Evolutionary conservation across 2,329 filamentous ascomycete genomes (phyloP), one percentile per base, ranked within the genome.

Genomic region (Lomentospora prolificans): DNA sequence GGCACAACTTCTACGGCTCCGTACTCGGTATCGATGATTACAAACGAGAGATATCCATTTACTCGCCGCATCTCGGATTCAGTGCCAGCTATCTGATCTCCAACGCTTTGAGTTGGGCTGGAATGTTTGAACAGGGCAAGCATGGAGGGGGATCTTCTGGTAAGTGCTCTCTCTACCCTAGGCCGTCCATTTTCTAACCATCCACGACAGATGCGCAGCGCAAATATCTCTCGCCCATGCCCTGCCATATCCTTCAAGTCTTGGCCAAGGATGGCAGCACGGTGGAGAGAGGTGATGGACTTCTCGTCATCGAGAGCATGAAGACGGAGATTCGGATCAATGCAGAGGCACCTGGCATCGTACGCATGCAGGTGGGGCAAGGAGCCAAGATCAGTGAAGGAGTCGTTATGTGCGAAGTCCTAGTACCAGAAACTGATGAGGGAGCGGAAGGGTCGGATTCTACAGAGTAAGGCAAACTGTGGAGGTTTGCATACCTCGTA

Each of bases 261-360:
- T 30, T 57, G n/a, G 51, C 51, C 24, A 41, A 33, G 4, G 30
- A 57, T 4, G 56, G 52, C 31, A 57, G 24, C 25, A 31, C 30
- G 14, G 50, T 51, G 14, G 17, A 55, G 6, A 22, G 33, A 28
- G 56, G 56, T 12, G 56, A 57, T 10, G 51, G 56, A 5, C 51
- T 55, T 19, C 41, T 55, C 24, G 51, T 57, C 12, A 55, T 57
- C 17, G 56, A 57, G 31, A 57, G 51, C 31, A 55, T 57, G 56
- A 55, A 57, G 33, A 57, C 52, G 44, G 56, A 57, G 51, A 57
- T 57, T n/a, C 41, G 52, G 22, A 57, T 57, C 46, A 57, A 55
- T 14, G 50, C 50, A 7, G 50, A 51, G 50, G 54, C 54, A 14
- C 25, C 41, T 10, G 54, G 54, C 5, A 22, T 55, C 46, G 54